Percentiles rank a stretch among this genome's conserved stretches.
Conservation (phyloP, 2,329 filamentous ascomycete species). For the Penicillium sp. region DNA sequence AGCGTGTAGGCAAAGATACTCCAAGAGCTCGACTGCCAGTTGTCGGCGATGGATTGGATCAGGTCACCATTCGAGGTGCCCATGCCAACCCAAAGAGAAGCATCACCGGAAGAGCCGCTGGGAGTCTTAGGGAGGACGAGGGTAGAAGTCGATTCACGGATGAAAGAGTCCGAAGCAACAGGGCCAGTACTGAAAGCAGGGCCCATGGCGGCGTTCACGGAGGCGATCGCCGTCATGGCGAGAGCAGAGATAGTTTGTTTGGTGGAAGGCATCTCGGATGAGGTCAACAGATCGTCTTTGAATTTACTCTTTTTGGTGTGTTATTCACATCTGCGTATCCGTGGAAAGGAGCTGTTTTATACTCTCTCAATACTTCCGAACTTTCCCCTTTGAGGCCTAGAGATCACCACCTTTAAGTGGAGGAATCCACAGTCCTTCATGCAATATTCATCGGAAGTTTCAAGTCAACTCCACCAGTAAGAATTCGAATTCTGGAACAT, state of each 20-base stretch:
- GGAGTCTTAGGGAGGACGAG: constrained; percentile 51
- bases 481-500: neutral
- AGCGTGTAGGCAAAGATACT: constrained; percentile 45
- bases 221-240: constrained; percentile 21
- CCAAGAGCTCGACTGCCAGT: constrained; percentile 46
- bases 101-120: constrained; percentile 44
- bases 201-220: constrained; percentile 37
- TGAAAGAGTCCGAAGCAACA: constrained; percentile 48
- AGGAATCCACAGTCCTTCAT: neutral
- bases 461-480: neutral
- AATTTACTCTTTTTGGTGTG: neutral
- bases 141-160: constrained; percentile 53
- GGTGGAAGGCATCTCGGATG: constrained; percentile 21
- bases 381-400: too few relatives aligned
- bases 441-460: neutral
- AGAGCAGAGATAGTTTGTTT: constrained; percentile 28
- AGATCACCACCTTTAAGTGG: neutral
- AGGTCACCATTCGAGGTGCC: constrained; percentile 55
- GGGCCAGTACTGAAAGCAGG: constrained; percentile 54
- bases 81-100: constrained; percentile 58
- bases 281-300: neutral
- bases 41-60: constrained; percentile 56
- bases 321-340: neutral
- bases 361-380: neutral
- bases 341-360: neutral